Conservation (phyloP, 257 asterid genomes). For the Nicotiana attenuata region DNA sequence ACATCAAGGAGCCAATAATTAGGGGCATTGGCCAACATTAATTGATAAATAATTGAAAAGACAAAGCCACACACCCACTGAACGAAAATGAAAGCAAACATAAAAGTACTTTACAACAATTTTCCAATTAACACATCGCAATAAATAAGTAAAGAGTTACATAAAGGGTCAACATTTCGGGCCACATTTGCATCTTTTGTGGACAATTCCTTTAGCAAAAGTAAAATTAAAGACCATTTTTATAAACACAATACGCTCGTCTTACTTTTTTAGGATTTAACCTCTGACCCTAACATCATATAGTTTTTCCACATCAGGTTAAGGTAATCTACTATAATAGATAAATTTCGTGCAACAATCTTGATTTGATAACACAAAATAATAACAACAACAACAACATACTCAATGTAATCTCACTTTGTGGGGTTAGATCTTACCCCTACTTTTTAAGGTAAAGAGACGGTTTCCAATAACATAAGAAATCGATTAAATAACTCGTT, state of each 20-base stretch:
- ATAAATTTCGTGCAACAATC: too few relatives aligned
- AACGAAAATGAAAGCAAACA: conserved; percentile 62
- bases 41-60: conserved; percentile 30
- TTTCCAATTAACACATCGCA: conserved; percentile 27
- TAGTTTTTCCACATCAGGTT: too few relatives aligned
- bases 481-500: too few relatives aligned
- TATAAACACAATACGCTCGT: conserved; percentile 15
- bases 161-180: conserved; percentile 55
- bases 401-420: too few relatives aligned
- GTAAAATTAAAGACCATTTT: background rate
- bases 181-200: conserved; percentile 37
- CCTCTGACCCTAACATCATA: too few relatives aligned
- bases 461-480: too few relatives aligned
- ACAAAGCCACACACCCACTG: conserved; percentile 35
- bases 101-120: conserved; percentile 47
- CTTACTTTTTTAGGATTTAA: too few relatives aligned
- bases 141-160: conserved; percentile 23
- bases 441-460: too few relatives aligned
- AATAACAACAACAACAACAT: too few relatives aligned
- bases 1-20: background rate
- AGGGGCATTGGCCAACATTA: background rate
- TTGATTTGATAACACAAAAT: too few relatives aligned
- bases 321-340: too few relatives aligned
- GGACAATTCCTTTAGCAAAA: conserved; percentile 16
- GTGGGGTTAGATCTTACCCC: too few relatives aligned